Evolutionary conservation across 768 basidiomycete species (phyloP), one percentile per base, ranked within the genome.

Genomic region (Naganishia friedmannii): DNA sequence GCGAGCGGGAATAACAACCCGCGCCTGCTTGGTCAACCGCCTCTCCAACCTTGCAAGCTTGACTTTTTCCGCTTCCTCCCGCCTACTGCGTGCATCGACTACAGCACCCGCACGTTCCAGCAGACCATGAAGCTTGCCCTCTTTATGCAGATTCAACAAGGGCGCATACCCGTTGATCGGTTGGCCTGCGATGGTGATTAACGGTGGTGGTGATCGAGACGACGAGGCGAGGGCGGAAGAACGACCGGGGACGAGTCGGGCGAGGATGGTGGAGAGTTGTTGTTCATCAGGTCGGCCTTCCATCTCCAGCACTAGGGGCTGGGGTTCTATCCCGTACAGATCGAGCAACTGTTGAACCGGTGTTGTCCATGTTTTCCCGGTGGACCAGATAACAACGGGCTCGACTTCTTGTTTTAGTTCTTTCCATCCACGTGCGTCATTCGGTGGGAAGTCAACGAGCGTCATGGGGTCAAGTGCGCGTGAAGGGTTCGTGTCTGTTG

Each of bases 321-420:
- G 45, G 2, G 70, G 70, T 8, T 51, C 13, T 3, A 72, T 31
- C 23, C 57, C 28, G 51, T 72, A 72, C 15, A 65, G 32, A 12
- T 21, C 29, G 21, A 72, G 53, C 15, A 72, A 10, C 7, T 69
- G 32, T 42, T 65, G 26, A 6, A 72, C 53, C 13, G 67, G 60
- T 13, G 37, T 60, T 5, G 71, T 69, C 58, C 53, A 66, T 72
- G 74, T 74, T 39, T 77, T 57, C 23, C 72, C 71, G 19, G 74
- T 73, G 45, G 75, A 76, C 78, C 78, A 80, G 45, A 80, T 65
- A n/a, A 79, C 73, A 0, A 80, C 77, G 31, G 76, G 72, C 23
- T 73, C 75, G 10, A 73, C 67, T 48, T 81, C 78, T 1, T 53
- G 28, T 45, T 76, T 73, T 5, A 81, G 70, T 63, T 81, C 78